Conservation (phyloP, 352 stramenopile genomes). For the Globisporangium spiculum region DNA sequence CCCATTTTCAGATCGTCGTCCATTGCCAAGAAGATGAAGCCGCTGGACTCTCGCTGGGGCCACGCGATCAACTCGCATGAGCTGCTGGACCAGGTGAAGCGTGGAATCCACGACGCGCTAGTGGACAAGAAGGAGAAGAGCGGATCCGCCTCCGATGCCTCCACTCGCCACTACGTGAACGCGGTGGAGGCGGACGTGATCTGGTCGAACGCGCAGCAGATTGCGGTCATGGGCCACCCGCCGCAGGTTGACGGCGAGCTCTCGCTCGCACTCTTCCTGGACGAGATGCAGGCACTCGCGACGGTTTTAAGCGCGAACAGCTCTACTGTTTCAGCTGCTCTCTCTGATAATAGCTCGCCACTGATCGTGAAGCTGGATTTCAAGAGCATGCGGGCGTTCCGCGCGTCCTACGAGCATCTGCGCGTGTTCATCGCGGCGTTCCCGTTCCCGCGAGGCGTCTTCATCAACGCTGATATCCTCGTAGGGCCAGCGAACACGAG, state of each 20-base stretch:
- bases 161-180: constrained; percentile 36
- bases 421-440: constrained; percentile 37
- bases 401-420: constrained; percentile 28
- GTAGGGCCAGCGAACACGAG: constrained; percentile 37
- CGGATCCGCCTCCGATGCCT: neutral
- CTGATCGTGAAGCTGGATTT: constrained; percentile 77
- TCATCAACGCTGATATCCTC: constrained; percentile 73
- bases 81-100: constrained; percentile 28
- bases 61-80: constrained; percentile 60
- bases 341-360: constrained; percentile 11
- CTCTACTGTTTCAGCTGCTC: neutral
- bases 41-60: constrained; percentile 58
- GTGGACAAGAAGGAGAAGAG: neutral
- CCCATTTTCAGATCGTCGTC: neutral
- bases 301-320: neutral
- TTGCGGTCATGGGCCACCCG: constrained; percentile 64
- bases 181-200: constrained; percentile 74
- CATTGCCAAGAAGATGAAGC: constrained; percentile 30
- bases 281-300: constrained; percentile 38
- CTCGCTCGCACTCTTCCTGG: constrained; percentile 40
- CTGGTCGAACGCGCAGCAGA: constrained; percentile 48
- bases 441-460: constrained; percentile 49
- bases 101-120: constrained; percentile 25
- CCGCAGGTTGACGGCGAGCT: constrained; percentile 55
- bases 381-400: constrained; percentile 57